Conservation (phyloP, 805 yeast species). For the Maudiozyma bulderi region DNA sequence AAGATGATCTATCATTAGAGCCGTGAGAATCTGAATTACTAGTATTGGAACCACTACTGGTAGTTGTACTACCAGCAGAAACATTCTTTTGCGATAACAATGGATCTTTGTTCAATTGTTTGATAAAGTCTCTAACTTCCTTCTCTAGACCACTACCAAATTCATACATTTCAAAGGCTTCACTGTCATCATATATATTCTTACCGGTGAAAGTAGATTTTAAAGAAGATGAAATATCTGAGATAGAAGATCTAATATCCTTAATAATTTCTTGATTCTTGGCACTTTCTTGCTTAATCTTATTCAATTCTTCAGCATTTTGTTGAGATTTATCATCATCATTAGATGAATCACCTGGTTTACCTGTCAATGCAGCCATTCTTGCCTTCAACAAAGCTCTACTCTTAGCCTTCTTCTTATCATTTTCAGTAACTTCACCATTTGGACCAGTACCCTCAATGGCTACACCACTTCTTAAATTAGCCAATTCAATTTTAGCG, state of each 20-base stretch:
- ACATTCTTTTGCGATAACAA: neutral
- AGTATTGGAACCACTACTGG: neutral
- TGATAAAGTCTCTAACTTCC: constrained; percentile 52
- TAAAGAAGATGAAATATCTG: constrained; percentile 40
- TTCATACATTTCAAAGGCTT: constrained; percentile 66
- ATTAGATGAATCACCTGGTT: constrained; percentile 1
- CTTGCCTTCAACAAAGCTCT: constrained; percentile 72
- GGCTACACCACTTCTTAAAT: constrained; percentile 58
- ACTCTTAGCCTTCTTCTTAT: constrained; percentile 68
- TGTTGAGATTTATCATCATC: constrained; percentile 5
- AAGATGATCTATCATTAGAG: constrained; percentile 66
- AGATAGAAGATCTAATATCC: constrained; percentile 63
- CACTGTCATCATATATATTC: constrained; percentile 30
- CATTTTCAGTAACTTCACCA: constrained; percentile 78
- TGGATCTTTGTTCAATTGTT: constrained; percentile 33
- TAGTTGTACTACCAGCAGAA: neutral
- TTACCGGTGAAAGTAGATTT: constrained; percentile 24
- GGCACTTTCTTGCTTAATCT: constrained; percentile 41
- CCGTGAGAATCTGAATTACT: constrained; percentile 24
- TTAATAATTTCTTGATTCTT: constrained; percentile 49
- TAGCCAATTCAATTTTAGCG: constrained; percentile 56
- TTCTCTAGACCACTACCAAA: constrained; percentile 66
- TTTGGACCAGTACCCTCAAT: constrained; percentile 78
- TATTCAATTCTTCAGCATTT: constrained; percentile 35
- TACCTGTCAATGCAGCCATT: constrained; percentile 76